Conservation (phyloP, 2,329 filamentous ascomycete genomes). For the Colletotrichum theobromicola region DNA sequence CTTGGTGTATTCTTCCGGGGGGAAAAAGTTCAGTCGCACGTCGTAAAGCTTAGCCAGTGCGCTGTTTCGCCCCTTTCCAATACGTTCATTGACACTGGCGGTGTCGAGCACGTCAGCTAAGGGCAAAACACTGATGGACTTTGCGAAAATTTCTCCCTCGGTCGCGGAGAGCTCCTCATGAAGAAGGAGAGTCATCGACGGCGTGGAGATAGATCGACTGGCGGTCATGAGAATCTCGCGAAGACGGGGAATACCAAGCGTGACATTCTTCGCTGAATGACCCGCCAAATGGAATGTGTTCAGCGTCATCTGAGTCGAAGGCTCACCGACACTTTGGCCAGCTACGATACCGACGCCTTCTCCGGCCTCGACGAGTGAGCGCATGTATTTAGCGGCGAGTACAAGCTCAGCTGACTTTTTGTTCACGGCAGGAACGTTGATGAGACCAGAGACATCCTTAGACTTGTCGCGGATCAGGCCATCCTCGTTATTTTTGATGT, state of each 20-base stretch:
- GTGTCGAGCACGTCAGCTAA: constrained; percentile 85
- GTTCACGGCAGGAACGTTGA: constrained; percentile 37
- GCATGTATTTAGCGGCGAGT: constrained; percentile 90
- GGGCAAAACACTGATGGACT: constrained; percentile 86
- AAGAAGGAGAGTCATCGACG: constrained; percentile 84
- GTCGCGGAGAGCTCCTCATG: constrained; percentile 73
- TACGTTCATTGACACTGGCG: constrained; percentile 78
- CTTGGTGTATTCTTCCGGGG: constrained; percentile 79
- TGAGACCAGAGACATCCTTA: constrained; percentile 38
- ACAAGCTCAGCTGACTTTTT: constrained; percentile 83
- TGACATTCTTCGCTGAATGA: constrained; percentile 98
- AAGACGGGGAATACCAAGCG: constrained; percentile 94
- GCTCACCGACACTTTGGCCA: constrained; percentile 94
- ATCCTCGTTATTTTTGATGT: constrained; percentile 78
- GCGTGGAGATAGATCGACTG: constrained; percentile 86
- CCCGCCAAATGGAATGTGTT: constrained; percentile 99
- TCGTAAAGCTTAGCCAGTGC: constrained; percentile 84
- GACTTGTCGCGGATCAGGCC: constrained; percentile 51
- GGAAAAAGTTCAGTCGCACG: constrained; percentile 83
- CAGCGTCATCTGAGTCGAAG: constrained; percentile 98
- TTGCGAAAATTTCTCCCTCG: constrained; percentile 81
- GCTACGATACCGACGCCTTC: constrained; percentile 98
- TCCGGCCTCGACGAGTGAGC: constrained; percentile 89
- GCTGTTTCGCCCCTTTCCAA: constrained; percentile 73
- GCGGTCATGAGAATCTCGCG: constrained; percentile 99